Conservation (phyloP, 768 basidiomycete genomes). For the Amanita brunnescens region DNA sequence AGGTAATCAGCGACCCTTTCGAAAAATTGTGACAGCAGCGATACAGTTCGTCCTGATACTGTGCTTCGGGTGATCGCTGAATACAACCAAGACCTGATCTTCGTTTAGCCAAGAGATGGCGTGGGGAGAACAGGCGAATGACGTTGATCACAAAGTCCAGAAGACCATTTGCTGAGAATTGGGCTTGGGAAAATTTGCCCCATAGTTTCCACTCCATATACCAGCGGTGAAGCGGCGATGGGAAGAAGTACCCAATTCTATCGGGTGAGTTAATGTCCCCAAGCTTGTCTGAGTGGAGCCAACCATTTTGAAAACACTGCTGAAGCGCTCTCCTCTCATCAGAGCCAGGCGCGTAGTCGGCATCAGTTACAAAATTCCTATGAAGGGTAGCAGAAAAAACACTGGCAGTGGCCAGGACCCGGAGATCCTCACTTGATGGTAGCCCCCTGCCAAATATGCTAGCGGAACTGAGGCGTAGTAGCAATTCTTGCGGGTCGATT, state of each 20-base stretch:
- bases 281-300: neutral
- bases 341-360: no score
- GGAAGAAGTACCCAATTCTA: neutral
- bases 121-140: neutral
- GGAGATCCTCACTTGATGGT: neutral
- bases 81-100: conserved; percentile 3
- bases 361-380: neutral
- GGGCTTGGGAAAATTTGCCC: neutral
- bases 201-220: neutral
- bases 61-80: neutral
- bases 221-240: conserved; percentile 1
- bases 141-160: neutral
- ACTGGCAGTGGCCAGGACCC: neutral
- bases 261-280: no score
- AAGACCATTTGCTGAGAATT: neutral
- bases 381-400: neutral
- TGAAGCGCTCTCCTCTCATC: neutral
- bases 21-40: conserved; percentile 2
- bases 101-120: neutral
- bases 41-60: conserved; percentile 2
- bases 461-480: neutral
- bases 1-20: neutral
- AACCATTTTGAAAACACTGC: neutral
- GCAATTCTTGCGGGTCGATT: neutral
- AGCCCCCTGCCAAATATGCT: neutral